A percentile compares a stretch with the other conserved stretches of the same genome.
phyloP scores from a whole-genome alignment of 257 asterid species.

The Solanum sejunctum region DNA sequence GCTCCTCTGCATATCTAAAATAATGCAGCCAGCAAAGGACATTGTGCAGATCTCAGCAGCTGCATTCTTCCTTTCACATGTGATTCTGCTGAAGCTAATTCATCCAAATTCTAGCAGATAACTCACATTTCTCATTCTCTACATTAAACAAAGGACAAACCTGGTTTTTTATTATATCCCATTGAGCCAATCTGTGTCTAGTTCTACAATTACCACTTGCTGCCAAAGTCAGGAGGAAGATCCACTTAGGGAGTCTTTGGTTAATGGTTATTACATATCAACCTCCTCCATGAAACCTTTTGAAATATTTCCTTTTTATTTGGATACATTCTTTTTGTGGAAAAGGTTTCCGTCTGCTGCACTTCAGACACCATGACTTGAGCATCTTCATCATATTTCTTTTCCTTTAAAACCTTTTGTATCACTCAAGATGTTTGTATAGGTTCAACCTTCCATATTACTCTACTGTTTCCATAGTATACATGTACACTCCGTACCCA shows the following conservation, averaged over 20 bases:
- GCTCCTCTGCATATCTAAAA: not conserved
- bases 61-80: not conserved
- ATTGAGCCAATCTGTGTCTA: not conserved
- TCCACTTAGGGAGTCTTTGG: not conserved
- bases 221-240: not conserved
- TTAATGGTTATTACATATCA: not conserved
- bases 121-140: not conserved
- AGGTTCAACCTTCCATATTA: not conserved
- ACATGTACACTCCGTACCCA: not conserved
- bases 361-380: not conserved
- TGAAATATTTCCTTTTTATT: not conserved
- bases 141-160: not conserved
- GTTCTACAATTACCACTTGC: not conserved
- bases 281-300: not conserved
- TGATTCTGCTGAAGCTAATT: not conserved
- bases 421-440: not conserved
- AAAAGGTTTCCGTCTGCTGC: not conserved
- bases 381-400: not conserved
- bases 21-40: not conserved
- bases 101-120: not conserved
- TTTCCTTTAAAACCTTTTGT: not conserved
- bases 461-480: not conserved
- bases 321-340: not conserved
- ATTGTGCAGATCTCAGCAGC: not conserved
- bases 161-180: not conserved